Base-by-base conservation (phyloP, 768 basidiomycete genomes). In the Pisolithus albus region DNA sequence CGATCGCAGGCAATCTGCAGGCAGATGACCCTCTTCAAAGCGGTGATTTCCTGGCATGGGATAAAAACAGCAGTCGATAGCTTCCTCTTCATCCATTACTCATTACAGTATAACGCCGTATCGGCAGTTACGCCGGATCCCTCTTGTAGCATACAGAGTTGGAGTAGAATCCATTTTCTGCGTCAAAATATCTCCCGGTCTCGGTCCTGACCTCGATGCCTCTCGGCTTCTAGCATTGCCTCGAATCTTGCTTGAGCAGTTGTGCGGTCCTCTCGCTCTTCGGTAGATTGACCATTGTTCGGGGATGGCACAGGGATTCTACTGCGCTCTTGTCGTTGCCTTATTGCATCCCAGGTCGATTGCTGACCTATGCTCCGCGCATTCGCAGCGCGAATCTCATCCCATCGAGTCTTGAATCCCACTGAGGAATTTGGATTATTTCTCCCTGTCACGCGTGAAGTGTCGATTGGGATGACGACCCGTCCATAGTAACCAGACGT, bases 321-420 rank as follows among this genome's bases (percentile, higher is more conserved):
- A 32, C 34, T 56, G 42, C 69, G 73, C 61, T 78, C 76, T 54
- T 83, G 74, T 44, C 70, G 72, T 61, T 85, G 82, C 30, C 86
- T 80, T 19, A 88, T 70, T 23, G 68, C 63, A 58, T 88, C 86
- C 86, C 86, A 88, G 4, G 83, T 72, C 18, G 86, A 86, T 4
- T 62, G 64, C 38, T 64, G 60, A 36, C 64, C 72, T 15, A 66
- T 52, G 28, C 65, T 69, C 18, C 70, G 65, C 15, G 68, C 70
- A 53, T 83, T 83, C 30, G 70, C 76, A 41, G 71, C 69, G 49
- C 85, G 80, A 44, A 88, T 82, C 54, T 82, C 76, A 32, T 85
- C 83, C 86, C 86, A 88, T 53, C 72, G 78, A 47, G 67, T 77
- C 36, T 52, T 53, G 46, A 62, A 51, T 51, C 28, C 49, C 21